Conservation (phyloP, 495 filamentous ascomycete species). For the Neurospora tetraspora region DNA sequence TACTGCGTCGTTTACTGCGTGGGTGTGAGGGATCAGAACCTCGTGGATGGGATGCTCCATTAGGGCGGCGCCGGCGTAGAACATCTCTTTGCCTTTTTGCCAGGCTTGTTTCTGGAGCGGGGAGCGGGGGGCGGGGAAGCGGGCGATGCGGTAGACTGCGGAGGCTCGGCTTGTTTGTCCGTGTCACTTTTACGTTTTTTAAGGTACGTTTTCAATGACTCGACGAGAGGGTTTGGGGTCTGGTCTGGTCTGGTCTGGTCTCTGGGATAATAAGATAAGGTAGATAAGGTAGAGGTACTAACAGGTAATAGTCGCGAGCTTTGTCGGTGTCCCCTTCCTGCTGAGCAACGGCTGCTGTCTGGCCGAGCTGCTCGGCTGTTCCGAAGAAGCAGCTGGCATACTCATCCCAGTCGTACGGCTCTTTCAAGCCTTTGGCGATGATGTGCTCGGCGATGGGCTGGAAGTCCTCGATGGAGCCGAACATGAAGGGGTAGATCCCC, state of each 20-base stretch:
- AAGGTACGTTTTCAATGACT: not conserved
- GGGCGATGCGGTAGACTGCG: slow-evolving; percentile 59
- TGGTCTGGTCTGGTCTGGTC: not conserved
- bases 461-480: slow-evolving; percentile 53
- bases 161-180: slow-evolving; percentile 36
- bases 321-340: slow-evolving; percentile 29
- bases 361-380: slow-evolving; percentile 42
- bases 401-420: slow-evolving; percentile 42
- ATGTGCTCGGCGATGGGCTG: slow-evolving; percentile 51
- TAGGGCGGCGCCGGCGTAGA: slow-evolving; percentile 21
- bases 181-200: not conserved
- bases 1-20: slow-evolving; percentile 15
- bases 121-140: slow-evolving; percentile 43
- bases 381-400: slow-evolving; percentile 56
- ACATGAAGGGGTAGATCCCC: slow-evolving; percentile 69
- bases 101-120: slow-evolving; percentile 47
- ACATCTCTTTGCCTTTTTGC: slow-evolving; percentile 45
- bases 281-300: not conserved
- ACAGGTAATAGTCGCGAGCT: slow-evolving; percentile 50
- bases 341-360: slow-evolving; percentile 36
- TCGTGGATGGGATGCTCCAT: slow-evolving; percentile 45
- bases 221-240: not conserved
- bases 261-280: not conserved
- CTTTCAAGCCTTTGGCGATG: slow-evolving; percentile 28
- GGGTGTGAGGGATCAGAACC: slow-evolving; percentile 46